Evolutionary conservation across 2,329 filamentous ascomycete species (phyloP), one percentile per base, ranked within the genome.

Genomic region (Stagonosporopsis tanaceti): DNA sequence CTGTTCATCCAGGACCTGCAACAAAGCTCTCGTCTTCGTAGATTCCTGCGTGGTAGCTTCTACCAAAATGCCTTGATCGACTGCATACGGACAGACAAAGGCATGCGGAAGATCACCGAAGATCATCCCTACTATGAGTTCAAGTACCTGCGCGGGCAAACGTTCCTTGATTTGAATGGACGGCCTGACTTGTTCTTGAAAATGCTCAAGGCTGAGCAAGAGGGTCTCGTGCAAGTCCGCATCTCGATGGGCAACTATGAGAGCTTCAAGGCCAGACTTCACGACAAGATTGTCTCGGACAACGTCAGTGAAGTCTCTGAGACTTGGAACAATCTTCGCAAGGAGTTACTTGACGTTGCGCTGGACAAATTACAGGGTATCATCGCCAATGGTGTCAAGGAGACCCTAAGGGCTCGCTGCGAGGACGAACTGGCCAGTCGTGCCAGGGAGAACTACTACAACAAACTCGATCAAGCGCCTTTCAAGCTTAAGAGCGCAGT

Each of bases 81-180:
- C 79, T 96, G 93, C 75, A 87, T 87, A 60, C 88, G 95, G 53
- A 99, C 95, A 0, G 93, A 98, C 59, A 99, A 98, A 78, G 95
- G 95, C 27, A 81, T 97, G 50, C 90, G 91, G 55, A 91, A 92
- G 71, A 98, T 99, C 66, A 93, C 97, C 67, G 94, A 98, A 60
- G 88, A 95, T 24, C 93, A 98, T 70, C 92, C 93, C 0, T 98
- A 96, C 77, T 98, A 98, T 74, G 95, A 98, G 76, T 92, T 99
- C 81, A 97, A 99, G 77, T 99, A 99, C 68, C 83, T 99, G 20
- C 88, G 92, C 63, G 93, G 95, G 68, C 93, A 97, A 76, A 91
- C 91, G 7, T 90, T 97, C 60, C 81, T 82, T 39, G 90, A 95
- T 64, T 85, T 98, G 57, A 90, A 92, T 2, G 87, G 88, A 50